phyloP scores from a whole-genome alignment of 1,284 basidiomycete species.

The Tausonia pullulans region DNA sequence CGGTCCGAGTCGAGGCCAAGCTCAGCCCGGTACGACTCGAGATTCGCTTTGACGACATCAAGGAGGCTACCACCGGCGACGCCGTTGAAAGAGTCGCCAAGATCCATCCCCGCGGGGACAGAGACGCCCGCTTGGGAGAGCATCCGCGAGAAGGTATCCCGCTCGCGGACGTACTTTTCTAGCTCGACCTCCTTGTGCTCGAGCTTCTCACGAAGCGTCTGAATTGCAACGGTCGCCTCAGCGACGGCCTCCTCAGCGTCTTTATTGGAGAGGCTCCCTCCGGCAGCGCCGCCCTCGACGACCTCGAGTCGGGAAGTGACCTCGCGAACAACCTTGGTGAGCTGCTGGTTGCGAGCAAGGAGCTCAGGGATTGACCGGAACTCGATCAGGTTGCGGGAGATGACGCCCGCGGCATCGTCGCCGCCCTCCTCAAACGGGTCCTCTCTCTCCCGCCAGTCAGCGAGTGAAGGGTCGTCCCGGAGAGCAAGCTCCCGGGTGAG shows the following conservation, averaged over 20 bases:
- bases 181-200: constrained; percentile 63
- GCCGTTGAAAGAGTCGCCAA: not conserved
- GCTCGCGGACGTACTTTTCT: constrained; percentile 70
- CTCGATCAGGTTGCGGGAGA: constrained; percentile 79
- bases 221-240: constrained; percentile 6
- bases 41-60: constrained; percentile 58
- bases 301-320: constrained; percentile 23
- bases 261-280: not conserved
- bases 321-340: constrained; percentile 72
- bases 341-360: constrained; percentile 80
- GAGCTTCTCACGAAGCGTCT: constrained; percentile 53
- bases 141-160: constrained; percentile 73
- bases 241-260: not conserved
- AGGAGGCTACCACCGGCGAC: constrained; percentile 39
- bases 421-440: constrained; percentile 33
- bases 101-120: constrained; percentile 28
- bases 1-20: constrained; percentile 54
- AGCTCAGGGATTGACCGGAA: constrained; percentile 71
- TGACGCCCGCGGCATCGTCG: constrained; percentile 46
- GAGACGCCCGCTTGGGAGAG: constrained; percentile 32
- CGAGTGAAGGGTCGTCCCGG: constrained; percentile 66
- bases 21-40: constrained; percentile 66
- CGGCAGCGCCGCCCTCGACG: not conserved
- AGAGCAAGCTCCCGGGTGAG: constrained; percentile 70
- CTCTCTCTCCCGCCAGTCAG: constrained; percentile 54